Base-by-base conservation (phyloP, 805 yeast genomes). In the Candida lessepsii region DNA sequence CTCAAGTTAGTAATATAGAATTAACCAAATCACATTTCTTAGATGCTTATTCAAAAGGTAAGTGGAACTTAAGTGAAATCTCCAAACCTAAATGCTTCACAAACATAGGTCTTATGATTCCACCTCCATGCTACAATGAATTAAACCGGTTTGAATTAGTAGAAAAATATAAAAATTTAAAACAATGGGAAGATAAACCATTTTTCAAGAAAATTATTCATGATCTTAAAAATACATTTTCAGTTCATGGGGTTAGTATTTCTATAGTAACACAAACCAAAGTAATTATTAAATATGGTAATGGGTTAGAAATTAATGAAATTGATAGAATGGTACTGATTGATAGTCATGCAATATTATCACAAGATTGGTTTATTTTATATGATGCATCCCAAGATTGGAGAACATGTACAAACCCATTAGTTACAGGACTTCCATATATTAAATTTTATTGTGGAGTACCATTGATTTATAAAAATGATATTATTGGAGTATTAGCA, bases 261-360 rank as follows among this genome's bases (percentile, higher is more conserved):
- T 80, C 88, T 5, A 44, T 84, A n/a, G 50, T 85, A 6, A 76
- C 73, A 38, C 54, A 70, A 9, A 62, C 61, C 13, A 63, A 63
- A 31, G 83, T 78, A 31, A 42, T 70, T 8, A 67, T 80, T 15
- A 78, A 78, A 50, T 67, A 63, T 49, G 76, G 76, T 41, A 61
- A 70, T 8, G 66, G 74, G 5, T 60, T 80, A 25, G 71, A 70
- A 4, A 59, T 73, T 40, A 65, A 58, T n/a, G 76, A 70, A 41
- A 70, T 79, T 36, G 79, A 80, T 9, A 65, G 87, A 38, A 60
- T 57, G 15, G 61, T 79, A 2, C 79, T 88, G 6, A 58, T 85
- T 33, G 93, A 85, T 54, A 79, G 79, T 7, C 91, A 85, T 60
- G 69, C 88, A 0, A 69, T 85, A 2, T 59, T 85, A 25, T 81